Percentiles rank a stretch among this genome's conserved stretches.
These are phyloP conservation scores for Aspergillus baeticus DNA, from an alignment of 495 filamentous ascomycete genomes.

Conservation along the genomic window DNA sequence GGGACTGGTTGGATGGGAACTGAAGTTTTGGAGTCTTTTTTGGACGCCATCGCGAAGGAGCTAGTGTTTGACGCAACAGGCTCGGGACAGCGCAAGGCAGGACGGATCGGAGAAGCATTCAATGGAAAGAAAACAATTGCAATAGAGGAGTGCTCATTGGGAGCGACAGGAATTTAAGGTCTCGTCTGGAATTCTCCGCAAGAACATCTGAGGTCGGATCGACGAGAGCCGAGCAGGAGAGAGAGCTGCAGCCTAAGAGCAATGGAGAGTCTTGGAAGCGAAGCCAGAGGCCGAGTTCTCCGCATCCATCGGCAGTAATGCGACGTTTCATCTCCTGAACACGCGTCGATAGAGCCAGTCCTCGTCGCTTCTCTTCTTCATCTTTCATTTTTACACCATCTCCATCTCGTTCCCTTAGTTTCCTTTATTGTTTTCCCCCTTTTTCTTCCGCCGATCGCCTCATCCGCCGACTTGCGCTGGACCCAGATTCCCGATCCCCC, in stretches of 20 bases:
- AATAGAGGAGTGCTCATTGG: background rate
- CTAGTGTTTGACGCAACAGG: background rate
- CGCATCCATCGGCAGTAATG: constrained; percentile 11
- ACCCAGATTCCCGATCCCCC: background rate
- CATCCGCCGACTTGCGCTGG: background rate
- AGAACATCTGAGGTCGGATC: constrained; percentile 9
- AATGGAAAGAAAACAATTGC: background rate
- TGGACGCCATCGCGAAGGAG: constrained; percentile 27
- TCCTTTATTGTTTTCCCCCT: constrained; percentile 13
- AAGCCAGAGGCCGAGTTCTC: constrained; percentile 3
- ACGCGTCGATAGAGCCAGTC: constrained; percentile 4
- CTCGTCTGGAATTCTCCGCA: background rate
- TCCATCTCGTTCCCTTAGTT: constrained; percentile 15
- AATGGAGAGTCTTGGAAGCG: background rate
- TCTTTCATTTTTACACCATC: constrained; percentile 15
- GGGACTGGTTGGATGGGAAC: constrained; percentile 38
- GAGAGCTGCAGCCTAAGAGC: background rate
- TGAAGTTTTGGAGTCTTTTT: constrained; percentile 23
- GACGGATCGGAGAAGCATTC: background rate
- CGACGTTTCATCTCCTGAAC: constrained; percentile 12
- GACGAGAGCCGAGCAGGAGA: background rate
- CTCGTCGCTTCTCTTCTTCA: constrained; percentile 10
- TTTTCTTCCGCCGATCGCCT: background rate
- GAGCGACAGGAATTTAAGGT: background rate
- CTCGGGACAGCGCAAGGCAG: no score